These are phyloP conservation scores for Globisporangium radiosum DNA, from an alignment of 352 stramenopile species.

Conservation along the genomic window DNA sequence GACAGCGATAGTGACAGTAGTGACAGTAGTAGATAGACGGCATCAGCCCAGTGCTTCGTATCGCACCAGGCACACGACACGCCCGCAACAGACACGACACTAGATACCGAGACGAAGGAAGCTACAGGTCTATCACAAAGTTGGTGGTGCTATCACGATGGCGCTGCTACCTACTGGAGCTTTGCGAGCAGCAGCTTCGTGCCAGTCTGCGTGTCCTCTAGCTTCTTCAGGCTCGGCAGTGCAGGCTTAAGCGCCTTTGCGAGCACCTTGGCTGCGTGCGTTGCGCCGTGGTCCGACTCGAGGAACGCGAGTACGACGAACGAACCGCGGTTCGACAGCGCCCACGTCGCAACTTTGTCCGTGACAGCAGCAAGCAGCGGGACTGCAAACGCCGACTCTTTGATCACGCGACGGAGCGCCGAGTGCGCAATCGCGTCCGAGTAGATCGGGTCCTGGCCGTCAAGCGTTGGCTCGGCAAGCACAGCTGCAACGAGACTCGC, in stretches of 20 bases:
- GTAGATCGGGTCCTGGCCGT: conserved; percentile 49
- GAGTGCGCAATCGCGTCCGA: conserved; percentile 70
- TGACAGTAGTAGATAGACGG: too few relatives aligned
- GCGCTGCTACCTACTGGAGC: conserved; percentile 36
- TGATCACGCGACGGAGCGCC: conserved; percentile 67
- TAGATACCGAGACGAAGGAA: conserved; percentile 13
- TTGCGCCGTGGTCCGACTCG: conserved; percentile 47
- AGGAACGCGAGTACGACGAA: conserved; percentile 83
- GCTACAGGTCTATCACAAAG: conserved; percentile 15
- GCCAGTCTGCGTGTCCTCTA: conserved; percentile 51
- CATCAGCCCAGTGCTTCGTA: too few relatives aligned
- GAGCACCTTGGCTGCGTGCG: conserved; percentile 43
- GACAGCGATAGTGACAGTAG: background rate
- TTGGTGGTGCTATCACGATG: background rate
- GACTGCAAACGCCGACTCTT: conserved; percentile 53
- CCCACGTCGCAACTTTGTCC: conserved; percentile 45
- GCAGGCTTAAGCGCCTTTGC: conserved; percentile 55
- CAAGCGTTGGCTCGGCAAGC: conserved; percentile 27
- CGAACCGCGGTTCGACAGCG: conserved; percentile 64
- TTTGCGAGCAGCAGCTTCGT: conserved; percentile 84
- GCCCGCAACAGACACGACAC: conserved; percentile 1
- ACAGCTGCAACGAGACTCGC: conserved; percentile 39
- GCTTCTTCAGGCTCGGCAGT: conserved; percentile 52
- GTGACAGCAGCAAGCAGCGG: conserved; percentile 47
- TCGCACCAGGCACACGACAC: background rate